Conservation (phyloP, 192 early-diverging fungal species). For the Coemansia sp. region DNA sequence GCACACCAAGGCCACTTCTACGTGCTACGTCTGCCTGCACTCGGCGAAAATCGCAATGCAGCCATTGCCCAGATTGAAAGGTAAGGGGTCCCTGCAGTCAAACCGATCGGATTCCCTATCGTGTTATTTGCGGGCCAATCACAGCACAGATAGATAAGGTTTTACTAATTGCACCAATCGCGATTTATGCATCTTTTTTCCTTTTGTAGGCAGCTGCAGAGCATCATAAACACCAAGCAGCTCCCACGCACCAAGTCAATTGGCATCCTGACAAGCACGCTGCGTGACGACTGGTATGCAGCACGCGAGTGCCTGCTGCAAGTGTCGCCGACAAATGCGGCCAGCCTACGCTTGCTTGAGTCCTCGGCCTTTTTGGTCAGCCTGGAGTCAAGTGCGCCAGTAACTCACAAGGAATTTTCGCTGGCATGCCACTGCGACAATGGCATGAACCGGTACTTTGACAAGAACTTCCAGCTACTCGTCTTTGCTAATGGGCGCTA, state of each 20-base stretch:
- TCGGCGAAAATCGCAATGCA: slow-evolving; percentile 14
- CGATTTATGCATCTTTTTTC: slow-evolving; percentile 2
- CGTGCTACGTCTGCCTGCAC: slow-evolving; percentile 57
- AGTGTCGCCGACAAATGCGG: slow-evolving; percentile 60
- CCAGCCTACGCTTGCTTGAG: slow-evolving; percentile 67
- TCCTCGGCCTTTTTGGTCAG: slow-evolving; percentile 73
- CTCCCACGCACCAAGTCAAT: slow-evolving; percentile 44
- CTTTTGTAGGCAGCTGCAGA: slow-evolving; percentile 60
- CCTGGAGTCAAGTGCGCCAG: slow-evolving; percentile 70
- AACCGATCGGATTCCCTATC: neutral
- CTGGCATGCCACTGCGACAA: slow-evolving; percentile 81
- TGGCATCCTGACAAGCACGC: slow-evolving; percentile 57
- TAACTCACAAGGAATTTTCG: slow-evolving; percentile 68
- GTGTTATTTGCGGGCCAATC: neutral
- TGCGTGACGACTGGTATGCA: slow-evolving; percentile 57
- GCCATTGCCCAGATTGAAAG: slow-evolving; percentile 56
- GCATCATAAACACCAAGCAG: slow-evolving; percentile 60
- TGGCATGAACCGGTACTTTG: slow-evolving; percentile 71
- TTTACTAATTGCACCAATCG: neutral
- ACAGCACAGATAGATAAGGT: slow-evolving; percentile 5
- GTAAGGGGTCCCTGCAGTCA: slow-evolving; percentile 24
- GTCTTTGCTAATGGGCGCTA: slow-evolving; percentile 79
- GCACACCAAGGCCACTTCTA: slow-evolving; percentile 77
- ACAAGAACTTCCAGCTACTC: slow-evolving; percentile 77
- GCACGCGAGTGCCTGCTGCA: slow-evolving; percentile 60